Evolutionary conservation across 1,284 basidiomycete genomes (phyloP), one percentile per base, ranked within the genome.

Genomic region (Mycosarcoma mackinlayi): DNA sequence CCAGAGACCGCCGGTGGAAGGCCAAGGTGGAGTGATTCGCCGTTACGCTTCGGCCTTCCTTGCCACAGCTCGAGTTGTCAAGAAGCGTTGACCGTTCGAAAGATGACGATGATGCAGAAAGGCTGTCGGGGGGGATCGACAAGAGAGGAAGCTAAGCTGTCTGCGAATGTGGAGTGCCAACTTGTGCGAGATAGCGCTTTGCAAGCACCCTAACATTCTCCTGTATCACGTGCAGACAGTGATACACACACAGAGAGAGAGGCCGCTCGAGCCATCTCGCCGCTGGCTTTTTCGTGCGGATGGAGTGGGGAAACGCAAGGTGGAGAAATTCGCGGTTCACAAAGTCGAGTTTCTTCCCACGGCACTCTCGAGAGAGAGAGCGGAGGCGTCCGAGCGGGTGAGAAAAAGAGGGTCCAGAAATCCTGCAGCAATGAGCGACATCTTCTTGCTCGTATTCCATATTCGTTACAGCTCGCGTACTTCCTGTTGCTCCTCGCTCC

Each of bases 91-190:
- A n/a, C n/a, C n/a, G n/a, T n/a, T n/a, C n/a, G n/a, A n/a, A n/a
- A n/a, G n/a, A n/a, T n/a, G n/a, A n/a, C n/a, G n/a, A n/a, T n/a
- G n/a, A n/a, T n/a, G n/a, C n/a, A n/a, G n/a, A n/a, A n/a, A n/a
- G n/a, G n/a, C n/a, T n/a, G n/a, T n/a, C n/a, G n/a, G n/a, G n/a
- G n/a, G n/a, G n/a, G n/a, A n/a, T n/a, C n/a, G n/a, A n/a, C n/a
- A n/a, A n/a, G n/a, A n/a, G n/a, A n/a, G n/a, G n/a, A n/a, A n/a
- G n/a, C n/a, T n/a, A n/a, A n/a, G n/a, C n/a, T n/a, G n/a, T n/a
- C n/a, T n/a, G n/a, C n/a, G n/a, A 38, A 50, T 60, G 50, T 52
- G 57, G 57, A 52, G 57, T n/a, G n/a, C n/a, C n/a, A n/a, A 16
- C 28, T 24, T 13, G 2, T 14, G n/a, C 24, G 30, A 46, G 13